phyloP scores from a whole-genome alignment of 2,329 filamentous ascomycete species.

The Fusarium tupiense region DNA sequence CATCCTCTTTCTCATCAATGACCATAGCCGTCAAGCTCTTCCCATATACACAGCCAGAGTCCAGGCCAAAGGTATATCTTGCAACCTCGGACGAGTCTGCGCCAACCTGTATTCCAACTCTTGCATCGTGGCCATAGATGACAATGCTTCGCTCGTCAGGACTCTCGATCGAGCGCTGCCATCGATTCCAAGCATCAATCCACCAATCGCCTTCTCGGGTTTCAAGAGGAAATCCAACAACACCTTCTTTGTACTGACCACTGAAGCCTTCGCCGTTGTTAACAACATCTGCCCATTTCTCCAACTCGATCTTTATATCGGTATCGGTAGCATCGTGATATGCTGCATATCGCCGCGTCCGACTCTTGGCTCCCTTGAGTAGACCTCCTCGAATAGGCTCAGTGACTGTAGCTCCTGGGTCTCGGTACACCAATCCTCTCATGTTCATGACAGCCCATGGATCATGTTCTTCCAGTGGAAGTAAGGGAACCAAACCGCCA shows the following conservation, averaged over 20 bases:
- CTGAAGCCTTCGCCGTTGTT: not conserved
- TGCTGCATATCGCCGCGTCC: conserved; percentile 10
- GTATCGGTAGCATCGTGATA: not conserved
- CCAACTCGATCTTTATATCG: not conserved
- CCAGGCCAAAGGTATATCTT: conserved; percentile 81
- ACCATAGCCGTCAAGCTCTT: conserved; percentile 31
- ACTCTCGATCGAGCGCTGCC: conserved; percentile 19
- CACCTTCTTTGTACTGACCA: not conserved
- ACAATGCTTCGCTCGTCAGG: conserved; percentile 64
- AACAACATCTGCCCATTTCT: not conserved
- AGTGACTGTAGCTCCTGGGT: not conserved
- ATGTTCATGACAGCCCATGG: conserved; percentile 87
- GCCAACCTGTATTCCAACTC: conserved; percentile 65
- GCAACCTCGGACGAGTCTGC: not conserved
- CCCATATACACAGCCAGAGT: conserved; percentile 81
- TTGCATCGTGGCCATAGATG: conserved; percentile 85
- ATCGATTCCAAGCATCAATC: conserved; percentile 33
- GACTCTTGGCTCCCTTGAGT: conserved; percentile 26
- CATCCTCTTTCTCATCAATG: not conserved
- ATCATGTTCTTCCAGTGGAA: conserved; percentile 74
- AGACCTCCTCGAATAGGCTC: conserved; percentile 13
- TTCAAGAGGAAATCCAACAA: conserved; percentile 16
- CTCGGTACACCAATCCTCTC: conserved; percentile 72
- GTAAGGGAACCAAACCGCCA: conserved; percentile 79
- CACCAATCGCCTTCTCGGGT: conserved; percentile 25